These are phyloP conservation scores for Sanghuangporus sanghuang DNA, from an alignment of 1,284 basidiomycete genomes.

Conservation along the genomic window DNA sequence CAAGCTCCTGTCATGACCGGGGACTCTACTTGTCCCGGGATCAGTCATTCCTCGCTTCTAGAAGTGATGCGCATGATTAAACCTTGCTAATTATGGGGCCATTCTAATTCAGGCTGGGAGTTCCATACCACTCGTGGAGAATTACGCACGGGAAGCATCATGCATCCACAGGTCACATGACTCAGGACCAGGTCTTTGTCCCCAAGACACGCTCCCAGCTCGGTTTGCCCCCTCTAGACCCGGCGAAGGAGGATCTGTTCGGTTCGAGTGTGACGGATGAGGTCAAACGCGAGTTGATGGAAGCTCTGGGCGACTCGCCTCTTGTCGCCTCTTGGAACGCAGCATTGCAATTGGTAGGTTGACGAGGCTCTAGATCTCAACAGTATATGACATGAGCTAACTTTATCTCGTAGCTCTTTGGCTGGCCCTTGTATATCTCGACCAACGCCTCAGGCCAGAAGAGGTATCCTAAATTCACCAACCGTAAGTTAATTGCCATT, in stretches of 20 bases:
- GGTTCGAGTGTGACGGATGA: constrained; percentile 69
- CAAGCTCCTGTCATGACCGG: background rate
- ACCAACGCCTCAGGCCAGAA: constrained; percentile 86
- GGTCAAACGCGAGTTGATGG: constrained; percentile 76
- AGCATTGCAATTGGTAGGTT: constrained; percentile 61
- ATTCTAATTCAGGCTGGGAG: constrained; percentile 61
- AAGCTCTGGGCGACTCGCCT: constrained; percentile 92
- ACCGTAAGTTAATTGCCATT: constrained; percentile 54
- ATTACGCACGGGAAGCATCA: constrained; percentile 97
- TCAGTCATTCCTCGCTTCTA: constrained; percentile 6
- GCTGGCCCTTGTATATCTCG: constrained; percentile 88
- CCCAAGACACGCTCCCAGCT: constrained; percentile 81
- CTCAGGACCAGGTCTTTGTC: constrained; percentile 96
- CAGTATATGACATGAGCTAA: background rate
- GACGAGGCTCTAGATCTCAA: background rate
- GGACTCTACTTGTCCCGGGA: background rate
- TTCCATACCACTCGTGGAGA: constrained; percentile 98
- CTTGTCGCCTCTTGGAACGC: constrained; percentile 68
- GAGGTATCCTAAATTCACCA: constrained; percentile 79
- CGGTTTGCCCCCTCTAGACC: constrained; percentile 59
- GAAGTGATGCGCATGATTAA: constrained; percentile 24
- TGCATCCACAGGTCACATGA: constrained; percentile 92
- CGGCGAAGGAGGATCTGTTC: constrained; percentile 60
- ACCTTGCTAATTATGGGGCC: constrained; percentile 20
- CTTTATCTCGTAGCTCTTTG: constrained; percentile 47